Evolutionary conservation across 306 rosid genomes (phyloP), one percentile per base, ranked within the genome.

Genomic region (Ziziphus jujuba): DNA sequence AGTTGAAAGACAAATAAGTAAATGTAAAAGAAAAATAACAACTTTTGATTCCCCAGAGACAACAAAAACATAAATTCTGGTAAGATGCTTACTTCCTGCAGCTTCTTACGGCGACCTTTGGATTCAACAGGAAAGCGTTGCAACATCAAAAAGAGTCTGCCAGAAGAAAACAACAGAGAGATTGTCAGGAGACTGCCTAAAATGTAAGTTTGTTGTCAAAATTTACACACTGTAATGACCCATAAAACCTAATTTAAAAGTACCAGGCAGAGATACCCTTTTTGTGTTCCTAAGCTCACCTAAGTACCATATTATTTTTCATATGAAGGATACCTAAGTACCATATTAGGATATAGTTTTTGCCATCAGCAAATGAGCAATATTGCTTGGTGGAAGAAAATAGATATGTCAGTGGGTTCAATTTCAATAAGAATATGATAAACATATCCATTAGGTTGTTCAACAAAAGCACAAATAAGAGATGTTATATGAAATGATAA

Each of bases 81-180:
- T 36, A 55, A 68, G 58, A 64, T 33, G 40, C 56, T 74, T 80
- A 90, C 99, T 96, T 93, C 99, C 76, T 90, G 99, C 72, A 93
- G 92, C 95, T 93, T 93, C 89, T 93, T 93, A 4, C 99, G 97
- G 36, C 99, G 84, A 38, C 97, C 99, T 80, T 90, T 93, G 69
- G 99, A 93, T 80, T 93, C 99, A 17, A 93, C 97, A 61, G 99
- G 99, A 71, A 93, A 93, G 65, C 99, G 92, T 76, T 82, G 99
- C 70, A 93, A 81, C 99, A 93, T 93, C 90, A 93, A 81, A 86
- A 93, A 93, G 71, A 93, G 89, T 76, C 99, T 93, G 80, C 73
- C 83, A 85, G 57, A 65, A 65, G 54, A 73, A 11, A 58, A 63
- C 48, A 61, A 53, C 51, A 67, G 63, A 49, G 21, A 51, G n/a